Percentiles rank a stretch among this genome's conserved stretches.
phyloP scores from a whole-genome alignment of 257 asterid species.

The Solanum arcanum region DNA sequence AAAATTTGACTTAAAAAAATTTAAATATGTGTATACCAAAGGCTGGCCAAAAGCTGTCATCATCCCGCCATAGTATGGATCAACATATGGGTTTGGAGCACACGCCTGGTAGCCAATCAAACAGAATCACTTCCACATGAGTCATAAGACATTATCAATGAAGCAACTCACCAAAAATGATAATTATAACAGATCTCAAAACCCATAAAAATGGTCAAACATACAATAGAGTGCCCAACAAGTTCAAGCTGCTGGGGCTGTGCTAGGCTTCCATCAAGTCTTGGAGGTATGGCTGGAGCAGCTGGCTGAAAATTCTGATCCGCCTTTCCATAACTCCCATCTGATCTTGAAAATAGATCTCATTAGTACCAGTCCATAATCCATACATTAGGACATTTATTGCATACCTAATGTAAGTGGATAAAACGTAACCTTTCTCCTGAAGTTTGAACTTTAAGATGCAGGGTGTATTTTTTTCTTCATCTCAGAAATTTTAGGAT shows the following conservation, averaged over 20 bases:
- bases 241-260: conserved; percentile 57
- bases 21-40: conserved; percentile 32
- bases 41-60: conserved; percentile 75
- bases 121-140: background rate
- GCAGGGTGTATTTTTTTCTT: background rate
- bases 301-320: conserved; percentile 27
- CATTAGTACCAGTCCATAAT: conserved; percentile 1
- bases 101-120: conserved; percentile 34
- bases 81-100: conserved; percentile 39
- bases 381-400: background rate
- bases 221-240: conserved; percentile 62
- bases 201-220: background rate
- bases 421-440: background rate
- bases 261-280: conserved; percentile 26
- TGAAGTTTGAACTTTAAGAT: background rate
- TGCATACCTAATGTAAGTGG: background rate
- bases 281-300: conserved; percentile 33
- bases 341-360: conserved; percentile 26
- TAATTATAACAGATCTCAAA: background rate
- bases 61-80: conserved; percentile 64
- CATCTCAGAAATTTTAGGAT: background rate
- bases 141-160: background rate
- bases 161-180: background rate
- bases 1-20: background rate
- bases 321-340: conserved; percentile 19